These are phyloP conservation scores for Penicillium sp. DNA, from an alignment of 2,329 filamentous ascomycete species.

Conservation along the genomic window DNA sequence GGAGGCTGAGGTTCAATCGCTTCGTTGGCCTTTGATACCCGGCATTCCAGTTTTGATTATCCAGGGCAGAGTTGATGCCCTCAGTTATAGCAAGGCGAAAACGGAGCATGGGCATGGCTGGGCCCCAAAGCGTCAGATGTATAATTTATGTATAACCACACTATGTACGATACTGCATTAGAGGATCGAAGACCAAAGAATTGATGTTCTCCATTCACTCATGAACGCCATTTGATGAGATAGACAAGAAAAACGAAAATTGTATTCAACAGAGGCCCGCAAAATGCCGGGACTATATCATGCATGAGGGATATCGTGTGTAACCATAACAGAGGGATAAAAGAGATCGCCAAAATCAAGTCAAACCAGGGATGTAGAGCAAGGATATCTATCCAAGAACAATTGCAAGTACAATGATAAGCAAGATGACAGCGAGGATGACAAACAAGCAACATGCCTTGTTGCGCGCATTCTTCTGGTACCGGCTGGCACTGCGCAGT, in stretches of 20 bases:
- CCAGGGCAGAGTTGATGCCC: background rate
- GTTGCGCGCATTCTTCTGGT: conserved; percentile 93
- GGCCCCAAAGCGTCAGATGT: conserved; percentile 24
- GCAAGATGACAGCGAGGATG: conserved; percentile 83
- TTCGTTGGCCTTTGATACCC: conserved; percentile 46
- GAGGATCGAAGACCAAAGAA: conserved; percentile 19
- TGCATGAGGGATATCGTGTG: conserved; percentile 37
- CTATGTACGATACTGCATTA: conserved; percentile 36
- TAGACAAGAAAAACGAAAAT: conserved; percentile 5
- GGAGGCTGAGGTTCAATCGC: conserved; percentile 55
- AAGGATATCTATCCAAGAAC: conserved; percentile 63
- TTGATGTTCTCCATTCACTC: conserved; percentile 30
- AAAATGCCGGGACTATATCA: conserved; percentile 15
- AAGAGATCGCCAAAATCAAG: conserved; percentile 7
- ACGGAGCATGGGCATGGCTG: conserved; percentile 26
- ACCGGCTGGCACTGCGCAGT: conserved; percentile 78
- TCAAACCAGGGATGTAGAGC: conserved; percentile 2
- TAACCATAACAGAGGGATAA: conserved; percentile 19
- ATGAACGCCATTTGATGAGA: conserved; percentile 17
- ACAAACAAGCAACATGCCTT: conserved; percentile 91
- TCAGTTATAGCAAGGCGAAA: conserved; percentile 25
- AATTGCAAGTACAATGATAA: conserved; percentile 85
- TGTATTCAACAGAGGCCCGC: background rate
- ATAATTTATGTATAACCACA: conserved; percentile 36
- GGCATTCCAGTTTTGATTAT: background rate